Percentiles rank a stretch among this genome's conserved stretches.
These are phyloP conservation scores for Xerocomus potaroensis DNA, from an alignment of 768 basidiomycete species.

Conservation along the genomic window DNA sequence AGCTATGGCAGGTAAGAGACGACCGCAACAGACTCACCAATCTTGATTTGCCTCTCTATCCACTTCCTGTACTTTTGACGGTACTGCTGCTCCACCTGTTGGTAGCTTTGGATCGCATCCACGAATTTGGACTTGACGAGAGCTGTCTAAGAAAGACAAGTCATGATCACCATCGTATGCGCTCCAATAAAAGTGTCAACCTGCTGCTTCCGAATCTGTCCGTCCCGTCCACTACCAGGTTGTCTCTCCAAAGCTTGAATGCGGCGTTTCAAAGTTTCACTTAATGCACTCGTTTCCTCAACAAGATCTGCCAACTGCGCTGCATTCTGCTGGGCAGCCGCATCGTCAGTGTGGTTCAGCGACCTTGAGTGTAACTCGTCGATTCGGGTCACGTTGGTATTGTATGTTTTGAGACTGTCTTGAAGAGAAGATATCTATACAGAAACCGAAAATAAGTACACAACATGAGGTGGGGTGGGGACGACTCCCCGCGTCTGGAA, in stretches of 20 bases:
- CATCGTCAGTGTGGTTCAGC: constrained; percentile 73
- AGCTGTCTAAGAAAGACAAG: neutral
- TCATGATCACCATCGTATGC: constrained; percentile 14
- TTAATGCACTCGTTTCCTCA: constrained; percentile 66
- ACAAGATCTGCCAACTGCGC: constrained; percentile 66
- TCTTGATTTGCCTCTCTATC: constrained; percentile 83
- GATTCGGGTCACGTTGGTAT: constrained; percentile 64
- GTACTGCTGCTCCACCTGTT: constrained; percentile 77
- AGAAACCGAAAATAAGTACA: neutral
- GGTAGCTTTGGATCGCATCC: constrained; percentile 82
- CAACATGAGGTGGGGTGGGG: neutral
- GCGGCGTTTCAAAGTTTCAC: constrained; percentile 62
- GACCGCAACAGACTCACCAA: constrained; percentile 44
- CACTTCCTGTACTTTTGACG: constrained; percentile 75
- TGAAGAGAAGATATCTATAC: constrained; percentile 69
- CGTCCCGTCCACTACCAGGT: constrained; percentile 59
- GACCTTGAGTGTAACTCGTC: constrained; percentile 71
- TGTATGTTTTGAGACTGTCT: constrained; percentile 64
- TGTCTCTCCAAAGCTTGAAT: constrained; percentile 69
- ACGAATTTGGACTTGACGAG: constrained; percentile 70
- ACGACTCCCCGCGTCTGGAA: neutral
- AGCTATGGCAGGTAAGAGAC: neutral
- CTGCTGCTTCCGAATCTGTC: constrained; percentile 75
- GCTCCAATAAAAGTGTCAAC: constrained; percentile 30
- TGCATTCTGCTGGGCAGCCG: constrained; percentile 53